Evolutionary conservation across 2,329 filamentous ascomycete species (phyloP), one percentile per base, ranked within the genome.

Genomic region (Xylaria multiplex): DNA sequence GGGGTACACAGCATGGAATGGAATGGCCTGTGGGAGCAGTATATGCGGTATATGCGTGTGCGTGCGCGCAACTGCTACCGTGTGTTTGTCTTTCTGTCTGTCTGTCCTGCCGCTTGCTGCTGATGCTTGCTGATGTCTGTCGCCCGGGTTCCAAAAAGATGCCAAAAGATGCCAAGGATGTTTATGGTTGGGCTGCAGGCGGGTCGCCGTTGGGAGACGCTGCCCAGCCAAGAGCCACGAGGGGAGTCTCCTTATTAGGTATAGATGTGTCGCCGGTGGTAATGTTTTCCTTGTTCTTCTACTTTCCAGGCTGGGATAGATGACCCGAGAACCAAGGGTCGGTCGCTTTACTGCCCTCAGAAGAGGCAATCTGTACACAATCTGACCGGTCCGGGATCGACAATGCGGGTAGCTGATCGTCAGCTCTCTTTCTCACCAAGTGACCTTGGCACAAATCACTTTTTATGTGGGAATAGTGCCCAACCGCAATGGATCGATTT

Each of bases 1-100:
- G 71, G 73, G 72, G 71, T 71, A 71, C 90, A 75, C 61, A 45
- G 62, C 62, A 48, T 61, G 62, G 43, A 61, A 66, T 63, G 50
- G 16, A 40, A 58, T 30, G 58, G 42, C 42, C 40, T 30, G 54
- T 62, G 56, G 56, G 46, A 59, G 55, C 30, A 13, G 42, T 35
- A 32, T 59, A 50, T 52, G 55, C 48, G 48, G 55, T 54, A 59
- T 43, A 64, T 52, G 49, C 54, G 55, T 40, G 13, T n/a, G n/a
- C 46, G 56, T 45, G 49, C 32, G 19, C 55, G 49, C 43, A 30
- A 30, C 30, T 30, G 35, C 48, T 62, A 45, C 62, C 37, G 22
- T 43, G 22, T 48, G 13, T 37, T 9, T 35, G 9, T 35, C 32
- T 35, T 7, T 9, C 22, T 56, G 11, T 46, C 11, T 27, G 11